These are phyloP conservation scores for Fusarium sp. DNA, from an alignment of 2,329 filamentous ascomycete species.

Conservation along the genomic window DNA sequence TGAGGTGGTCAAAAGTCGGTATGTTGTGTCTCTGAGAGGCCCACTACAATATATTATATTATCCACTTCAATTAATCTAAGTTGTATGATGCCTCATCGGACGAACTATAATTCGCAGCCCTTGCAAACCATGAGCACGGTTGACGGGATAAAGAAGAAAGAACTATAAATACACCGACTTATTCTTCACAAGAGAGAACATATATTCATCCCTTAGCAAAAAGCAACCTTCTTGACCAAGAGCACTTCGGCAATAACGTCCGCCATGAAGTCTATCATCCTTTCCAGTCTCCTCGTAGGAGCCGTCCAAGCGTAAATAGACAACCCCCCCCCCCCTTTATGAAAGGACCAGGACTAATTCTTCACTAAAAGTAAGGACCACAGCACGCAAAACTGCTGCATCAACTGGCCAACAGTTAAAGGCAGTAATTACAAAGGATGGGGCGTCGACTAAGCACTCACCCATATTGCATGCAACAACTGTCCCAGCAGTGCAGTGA, in stretches of 20 bases:
- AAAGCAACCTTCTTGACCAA: rapidly evolving
- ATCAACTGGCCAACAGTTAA: too few relatives aligned
- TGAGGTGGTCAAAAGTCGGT: not conserved
- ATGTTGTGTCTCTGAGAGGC: not conserved
- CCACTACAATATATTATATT: not conserved
- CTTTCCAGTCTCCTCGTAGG: not conserved
- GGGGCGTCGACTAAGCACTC: too few relatives aligned
- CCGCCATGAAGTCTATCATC: not conserved
- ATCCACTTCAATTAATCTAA: not conserved
- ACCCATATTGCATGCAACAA: too few relatives aligned
- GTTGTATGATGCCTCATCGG: not conserved
- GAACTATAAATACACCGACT: not conserved
- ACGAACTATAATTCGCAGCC: not conserved
- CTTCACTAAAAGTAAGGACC: not conserved
- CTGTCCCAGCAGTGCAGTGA: too few relatives aligned
- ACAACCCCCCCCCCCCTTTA: not conserved
- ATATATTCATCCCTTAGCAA: too few relatives aligned
- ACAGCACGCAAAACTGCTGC: not conserved
- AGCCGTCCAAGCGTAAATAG: not conserved
- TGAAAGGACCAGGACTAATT: not conserved
- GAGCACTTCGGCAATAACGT: rapidly evolving
- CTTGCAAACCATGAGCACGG: not conserved
- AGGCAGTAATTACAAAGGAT: too few relatives aligned
- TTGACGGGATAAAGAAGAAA: not conserved
- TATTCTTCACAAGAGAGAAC: not conserved